A percentile compares a stretch with the other conserved stretches of the same genome.
phyloP scores from a whole-genome alignment of 1,139 yeast genomes.

The Blastobotrys apis region DNA sequence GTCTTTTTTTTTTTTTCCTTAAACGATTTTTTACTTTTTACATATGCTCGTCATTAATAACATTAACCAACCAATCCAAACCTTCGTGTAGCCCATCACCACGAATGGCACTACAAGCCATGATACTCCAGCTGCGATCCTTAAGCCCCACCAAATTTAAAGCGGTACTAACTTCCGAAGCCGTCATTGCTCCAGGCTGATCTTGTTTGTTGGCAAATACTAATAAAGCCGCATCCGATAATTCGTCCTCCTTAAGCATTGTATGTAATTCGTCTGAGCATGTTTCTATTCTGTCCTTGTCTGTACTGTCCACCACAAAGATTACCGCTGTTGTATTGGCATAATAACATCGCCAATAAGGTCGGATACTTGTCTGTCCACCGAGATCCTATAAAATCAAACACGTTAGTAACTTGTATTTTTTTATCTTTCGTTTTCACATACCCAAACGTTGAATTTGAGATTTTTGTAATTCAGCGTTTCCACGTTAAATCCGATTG shows the following conservation, averaged over 20 bases:
- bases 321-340: constrained; percentile 94
- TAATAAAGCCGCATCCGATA: constrained; percentile 80
- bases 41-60: constrained; percentile 69
- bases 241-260: constrained; percentile 91
- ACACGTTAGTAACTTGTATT: background rate
- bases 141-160: constrained; percentile 80
- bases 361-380: constrained; percentile 94
- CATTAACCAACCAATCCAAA: constrained; percentile 95
- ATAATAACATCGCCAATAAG: constrained; percentile 97
- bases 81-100: constrained; percentile 98
- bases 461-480: constrained; percentile 85
- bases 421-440: constrained; percentile 9
- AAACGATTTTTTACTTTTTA: constrained; percentile 8
- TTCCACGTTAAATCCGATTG: constrained; percentile 96
- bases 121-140: constrained; percentile 97
- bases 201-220: constrained; percentile 98
- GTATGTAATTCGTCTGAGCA: constrained; percentile 85
- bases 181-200: constrained; percentile 91
- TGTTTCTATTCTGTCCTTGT: constrained; percentile 83
- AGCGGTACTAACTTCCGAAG: constrained; percentile 90
- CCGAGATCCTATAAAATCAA: constrained; percentile 76
- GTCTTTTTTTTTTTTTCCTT: background rate
- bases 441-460: constrained; percentile 71
- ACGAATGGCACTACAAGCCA: constrained; percentile 91
- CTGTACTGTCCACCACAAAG: constrained; percentile 96